These are phyloP conservation scores for Leccinum ochraceum DNA, from an alignment of 768 basidiomycete genomes.

Conservation along the genomic window DNA sequence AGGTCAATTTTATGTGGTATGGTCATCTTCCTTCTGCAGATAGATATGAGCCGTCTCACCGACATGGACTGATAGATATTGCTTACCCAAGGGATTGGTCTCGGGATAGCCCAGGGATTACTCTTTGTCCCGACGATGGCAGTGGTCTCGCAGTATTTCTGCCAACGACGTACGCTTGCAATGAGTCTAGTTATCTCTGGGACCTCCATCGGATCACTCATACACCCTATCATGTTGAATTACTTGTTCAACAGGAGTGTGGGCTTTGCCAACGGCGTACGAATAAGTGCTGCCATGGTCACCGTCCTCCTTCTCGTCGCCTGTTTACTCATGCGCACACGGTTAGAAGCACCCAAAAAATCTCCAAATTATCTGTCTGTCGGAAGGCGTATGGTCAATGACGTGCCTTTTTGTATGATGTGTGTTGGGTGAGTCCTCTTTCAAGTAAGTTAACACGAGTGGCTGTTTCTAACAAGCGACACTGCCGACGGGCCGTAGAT, in stretches of 20 bases:
- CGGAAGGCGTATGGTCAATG: background rate
- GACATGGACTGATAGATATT: slow-evolving; percentile 39
- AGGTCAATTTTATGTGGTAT: slow-evolving; percentile 40
- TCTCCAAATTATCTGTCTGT: background rate
- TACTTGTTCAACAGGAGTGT: slow-evolving; percentile 12
- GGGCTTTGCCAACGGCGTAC: slow-evolving; percentile 1
- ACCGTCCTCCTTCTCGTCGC: slow-evolving; percentile 36
- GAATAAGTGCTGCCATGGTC: slow-evolving; percentile 25
- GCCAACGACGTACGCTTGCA: slow-evolving; percentile 37
- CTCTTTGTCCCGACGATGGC: slow-evolving; percentile 46
- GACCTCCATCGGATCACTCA: slow-evolving; percentile 26
- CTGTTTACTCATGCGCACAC: background rate
- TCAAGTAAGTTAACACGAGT: background rate
- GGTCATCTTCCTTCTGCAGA: slow-evolving; percentile 3
- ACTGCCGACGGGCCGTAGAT: slow-evolving; percentile 2
- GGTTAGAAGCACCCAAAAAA: background rate
- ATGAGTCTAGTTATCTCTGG: slow-evolving; percentile 45
- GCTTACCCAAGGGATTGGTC: slow-evolving; percentile 46
- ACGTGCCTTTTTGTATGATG: background rate
- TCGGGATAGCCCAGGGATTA: slow-evolving; percentile 47
- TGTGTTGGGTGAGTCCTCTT: background rate
- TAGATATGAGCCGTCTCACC: background rate
- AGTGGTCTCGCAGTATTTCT: slow-evolving; percentile 32
- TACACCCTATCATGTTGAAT: slow-evolving; percentile 30
- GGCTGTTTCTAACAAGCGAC: background rate